Evolutionary conservation across 495 filamentous ascomycete genomes (phyloP).

Genomic region (Staphylotrichum tortipilum): DNA sequence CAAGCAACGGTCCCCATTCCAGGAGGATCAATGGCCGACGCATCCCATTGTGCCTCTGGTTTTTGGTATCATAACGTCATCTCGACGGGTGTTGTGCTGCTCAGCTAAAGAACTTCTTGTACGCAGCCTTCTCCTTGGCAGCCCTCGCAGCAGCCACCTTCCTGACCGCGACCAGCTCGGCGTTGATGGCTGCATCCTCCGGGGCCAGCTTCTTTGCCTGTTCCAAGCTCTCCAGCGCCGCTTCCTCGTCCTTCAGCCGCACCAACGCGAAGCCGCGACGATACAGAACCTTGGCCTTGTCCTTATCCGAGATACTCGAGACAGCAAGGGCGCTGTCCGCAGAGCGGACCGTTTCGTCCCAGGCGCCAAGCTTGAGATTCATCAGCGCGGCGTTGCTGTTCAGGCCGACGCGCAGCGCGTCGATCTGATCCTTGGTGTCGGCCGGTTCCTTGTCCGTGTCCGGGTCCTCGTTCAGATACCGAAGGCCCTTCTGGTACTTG

Average conservation of each 20-base stretch:
- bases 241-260: constrained; percentile 77
- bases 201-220: constrained; percentile 67
- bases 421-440: constrained; percentile 57
- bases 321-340: constrained; percentile 69
- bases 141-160: constrained; percentile 59
- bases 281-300: constrained; percentile 83
- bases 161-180: constrained; percentile 69
- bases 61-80: not conserved
- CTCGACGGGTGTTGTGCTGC: not conserved
- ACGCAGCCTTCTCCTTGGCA: constrained; percentile 81
- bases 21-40: too few species aligned
- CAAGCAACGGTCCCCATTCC: too few species aligned
- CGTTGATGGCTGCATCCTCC: constrained; percentile 62
- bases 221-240: constrained; percentile 68
- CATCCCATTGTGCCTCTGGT: too few species aligned
- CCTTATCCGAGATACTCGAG: constrained; percentile 55
- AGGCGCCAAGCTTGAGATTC: constrained; percentile 69
- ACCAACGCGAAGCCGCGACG: constrained; percentile 66
- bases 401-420: constrained; percentile 46
- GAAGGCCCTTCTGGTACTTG: constrained; percentile 96
- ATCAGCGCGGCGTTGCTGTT: constrained; percentile 42
- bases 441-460: constrained; percentile 58
- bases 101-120: constrained; percentile 72
- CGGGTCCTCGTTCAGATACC: constrained; percentile 87
- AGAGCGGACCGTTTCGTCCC: constrained; percentile 55